Conservation (phyloP, 106 monocot genomes). For the Allium fistulosum region DNA sequence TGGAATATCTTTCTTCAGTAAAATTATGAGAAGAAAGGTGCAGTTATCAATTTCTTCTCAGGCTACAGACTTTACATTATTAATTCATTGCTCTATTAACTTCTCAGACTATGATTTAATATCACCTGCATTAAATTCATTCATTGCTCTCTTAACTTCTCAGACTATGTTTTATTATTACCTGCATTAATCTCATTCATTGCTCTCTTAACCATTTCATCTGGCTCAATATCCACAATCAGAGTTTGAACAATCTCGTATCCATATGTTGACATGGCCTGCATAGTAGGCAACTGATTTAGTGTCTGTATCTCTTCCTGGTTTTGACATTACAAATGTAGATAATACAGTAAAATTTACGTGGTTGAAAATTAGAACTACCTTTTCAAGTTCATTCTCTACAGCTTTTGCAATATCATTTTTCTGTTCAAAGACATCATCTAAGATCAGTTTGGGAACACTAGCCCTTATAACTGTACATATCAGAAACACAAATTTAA, state of each 20-base stretch:
- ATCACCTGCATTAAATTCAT: too few relatives aligned
- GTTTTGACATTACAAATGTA: too few relatives aligned
- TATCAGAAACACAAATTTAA: neutral
- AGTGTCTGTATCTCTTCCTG: too few relatives aligned
- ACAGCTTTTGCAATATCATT: conserved; percentile 78
- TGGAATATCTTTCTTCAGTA: too few relatives aligned
- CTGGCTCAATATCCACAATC: conserved; percentile 84
- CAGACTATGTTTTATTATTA: neutral
- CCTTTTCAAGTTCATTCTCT: conserved; percentile 78
- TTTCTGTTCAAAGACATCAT: conserved; percentile 90
- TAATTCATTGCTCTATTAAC: conserved; percentile 52
- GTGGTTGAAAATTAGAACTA: conserved; percentile 5
- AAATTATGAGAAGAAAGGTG: too few relatives aligned
- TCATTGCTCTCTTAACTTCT: too few relatives aligned
- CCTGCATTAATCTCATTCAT: conserved; percentile 89
- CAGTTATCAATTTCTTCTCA: too few relatives aligned
- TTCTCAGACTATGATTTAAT: too few relatives aligned
- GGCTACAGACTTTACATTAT: too few relatives aligned
- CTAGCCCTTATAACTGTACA: conserved; percentile 36
- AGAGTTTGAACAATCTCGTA: conserved; percentile 88
- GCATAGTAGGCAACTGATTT: too few relatives aligned
- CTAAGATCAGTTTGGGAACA: conserved; percentile 61
- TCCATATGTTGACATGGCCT: conserved; percentile 84
- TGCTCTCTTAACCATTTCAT: conserved; percentile 67
- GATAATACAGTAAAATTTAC: neutral